These are phyloP conservation scores for Naganishia friedmannii DNA, from an alignment of 768 basidiomycete genomes.

Conservation along the genomic window DNA sequence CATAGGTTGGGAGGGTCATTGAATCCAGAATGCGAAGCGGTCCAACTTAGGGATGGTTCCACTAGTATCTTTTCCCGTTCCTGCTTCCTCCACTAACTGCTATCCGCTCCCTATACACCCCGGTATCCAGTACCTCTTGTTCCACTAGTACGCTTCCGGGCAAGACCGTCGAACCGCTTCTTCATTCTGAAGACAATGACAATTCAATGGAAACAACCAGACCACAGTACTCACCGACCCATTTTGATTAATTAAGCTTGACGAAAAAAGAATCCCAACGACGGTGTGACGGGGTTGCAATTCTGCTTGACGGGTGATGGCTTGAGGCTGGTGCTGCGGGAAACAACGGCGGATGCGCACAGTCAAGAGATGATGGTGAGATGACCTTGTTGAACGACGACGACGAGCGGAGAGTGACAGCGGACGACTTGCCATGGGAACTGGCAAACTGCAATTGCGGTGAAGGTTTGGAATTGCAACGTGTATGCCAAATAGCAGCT, in stretches of 20 bases:
- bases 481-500: not conserved
- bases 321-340: conserved; percentile 25
- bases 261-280: conserved; percentile 24
- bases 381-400: not conserved
- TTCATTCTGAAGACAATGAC: conserved; percentile 1
- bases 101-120: no score
- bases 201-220: not conserved
- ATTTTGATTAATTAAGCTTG: conserved; percentile 41
- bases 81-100: not conserved
- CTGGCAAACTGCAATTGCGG: not conserved
- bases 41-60: not conserved
- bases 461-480: not conserved
- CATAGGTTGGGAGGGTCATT: not conserved
- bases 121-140: no score
- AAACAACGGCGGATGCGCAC: not conserved
- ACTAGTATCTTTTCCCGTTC: not conserved
- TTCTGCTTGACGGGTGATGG: conserved; percentile 26
- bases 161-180: not conserved
- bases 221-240: conserved; percentile 46
- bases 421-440: not conserved
- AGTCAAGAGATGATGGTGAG: not conserved
- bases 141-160: not conserved
- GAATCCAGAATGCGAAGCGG: not conserved
- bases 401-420: not conserved
- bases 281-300: conserved; percentile 21